Conservation (phyloP, 345 rosid species). For the Mercurialis annua region DNA sequence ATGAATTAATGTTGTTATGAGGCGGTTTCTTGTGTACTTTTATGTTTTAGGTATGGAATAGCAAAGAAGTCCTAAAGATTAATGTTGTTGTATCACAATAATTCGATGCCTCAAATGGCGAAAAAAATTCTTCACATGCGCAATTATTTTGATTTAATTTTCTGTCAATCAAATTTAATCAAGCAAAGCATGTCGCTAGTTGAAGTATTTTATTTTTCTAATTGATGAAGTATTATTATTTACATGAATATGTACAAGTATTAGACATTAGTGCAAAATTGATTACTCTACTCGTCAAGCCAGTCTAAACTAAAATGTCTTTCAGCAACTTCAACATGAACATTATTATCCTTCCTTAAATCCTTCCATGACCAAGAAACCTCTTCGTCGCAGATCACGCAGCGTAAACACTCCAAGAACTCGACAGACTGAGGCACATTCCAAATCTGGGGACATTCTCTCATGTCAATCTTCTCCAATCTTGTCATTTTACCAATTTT, state of each 20-base stretch:
- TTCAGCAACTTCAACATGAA: slow-evolving; percentile 66
- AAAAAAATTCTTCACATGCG: too few relatives aligned
- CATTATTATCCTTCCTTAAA: slow-evolving; percentile 28
- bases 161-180: too few relatives aligned
- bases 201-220: background rate
- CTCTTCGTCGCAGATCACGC: slow-evolving; percentile 71
- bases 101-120: too few relatives aligned
- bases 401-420: slow-evolving; percentile 46
- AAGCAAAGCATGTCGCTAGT: too few relatives aligned
- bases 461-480: slow-evolving; percentile 91
- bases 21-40: too few relatives aligned
- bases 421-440: slow-evolving; percentile 45
- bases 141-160: too few relatives aligned
- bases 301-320: slow-evolving; percentile 59
- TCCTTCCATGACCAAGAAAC: slow-evolving; percentile 60
- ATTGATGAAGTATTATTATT: slow-evolving; percentile 3
- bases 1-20: too few relatives aligned
- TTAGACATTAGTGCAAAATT: background rate
- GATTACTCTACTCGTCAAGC: slow-evolving; percentile 51
- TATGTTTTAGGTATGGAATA: too few relatives aligned
- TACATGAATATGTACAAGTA: slow-evolving; percentile 12
- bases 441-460: slow-evolving; percentile 54
- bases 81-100: too few relatives aligned
- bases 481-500: slow-evolving; percentile 46
- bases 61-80: too few relatives aligned